Conservation (phyloP, 2,329 filamentous ascomycete species). For the Clarireedia monteithiana region DNA sequence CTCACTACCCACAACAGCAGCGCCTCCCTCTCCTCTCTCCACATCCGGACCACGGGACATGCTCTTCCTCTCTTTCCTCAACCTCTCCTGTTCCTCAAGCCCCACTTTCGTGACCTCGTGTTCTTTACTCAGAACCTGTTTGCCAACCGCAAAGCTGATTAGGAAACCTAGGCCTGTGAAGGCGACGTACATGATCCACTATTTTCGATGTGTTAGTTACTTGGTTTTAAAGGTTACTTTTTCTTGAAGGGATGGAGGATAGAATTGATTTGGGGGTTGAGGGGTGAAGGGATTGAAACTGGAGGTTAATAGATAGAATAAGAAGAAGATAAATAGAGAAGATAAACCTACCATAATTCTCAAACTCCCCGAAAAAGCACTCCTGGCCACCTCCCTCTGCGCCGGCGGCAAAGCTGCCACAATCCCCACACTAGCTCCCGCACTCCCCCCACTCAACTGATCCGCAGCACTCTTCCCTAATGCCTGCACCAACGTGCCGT, state of each 20-base stretch:
- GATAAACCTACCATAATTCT: slow-evolving; percentile 18
- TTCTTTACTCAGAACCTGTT: slow-evolving; percentile 37
- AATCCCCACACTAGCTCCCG: slow-evolving; percentile 24
- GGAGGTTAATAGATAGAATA: neutral
- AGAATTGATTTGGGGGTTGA: neutral
- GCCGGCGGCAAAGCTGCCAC: slow-evolving; percentile 18
- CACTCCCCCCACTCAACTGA: slow-evolving; percentile 21
- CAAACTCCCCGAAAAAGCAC: slow-evolving; percentile 21
- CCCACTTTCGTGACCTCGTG: slow-evolving; percentile 46
- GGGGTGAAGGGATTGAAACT: neutral
- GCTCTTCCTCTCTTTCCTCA: slow-evolving; percentile 15
- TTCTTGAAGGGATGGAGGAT: neutral
- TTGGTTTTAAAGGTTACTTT: neutral
- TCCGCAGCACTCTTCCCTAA: slow-evolving; percentile 20
- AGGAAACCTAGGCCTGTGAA: slow-evolving; percentile 31
- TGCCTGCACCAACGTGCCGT: slow-evolving; percentile 12
- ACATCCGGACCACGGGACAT: slow-evolving; percentile 8
- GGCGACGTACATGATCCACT: slow-evolving; percentile 26
- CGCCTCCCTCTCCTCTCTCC: neutral
- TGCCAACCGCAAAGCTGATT: slow-evolving; percentile 37
- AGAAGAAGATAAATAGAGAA: neutral
- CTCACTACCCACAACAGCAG: neutral
- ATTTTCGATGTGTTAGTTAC: neutral
- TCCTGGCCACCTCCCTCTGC: slow-evolving; percentile 17
- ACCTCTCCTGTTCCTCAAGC: slow-evolving; percentile 18